Evolutionary conservation across 768 basidiomycete species (phyloP), one percentile per base, ranked within the genome.

Genomic region (Suillus americanus): DNA sequence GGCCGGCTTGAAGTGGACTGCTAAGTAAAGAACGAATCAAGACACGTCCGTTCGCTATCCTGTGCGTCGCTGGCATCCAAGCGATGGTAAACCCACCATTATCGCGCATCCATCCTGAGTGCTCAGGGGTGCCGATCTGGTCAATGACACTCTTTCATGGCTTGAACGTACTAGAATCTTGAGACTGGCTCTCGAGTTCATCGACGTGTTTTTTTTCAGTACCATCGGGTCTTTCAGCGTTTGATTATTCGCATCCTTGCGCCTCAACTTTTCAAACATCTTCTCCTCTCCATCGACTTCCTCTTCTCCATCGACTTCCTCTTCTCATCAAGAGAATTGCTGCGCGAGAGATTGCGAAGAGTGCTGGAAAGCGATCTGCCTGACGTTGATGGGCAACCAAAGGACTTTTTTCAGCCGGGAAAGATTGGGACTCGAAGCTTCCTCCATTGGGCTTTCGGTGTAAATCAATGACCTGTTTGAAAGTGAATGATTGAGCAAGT

Each of bases 131-230:
- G 35, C 97, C 97, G 66, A 99, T 95, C 77, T 97, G 93, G 62
- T 94, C 88, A 62, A 97, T 75, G 57, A 97, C 90, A 65, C 86
- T 94, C 74, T 82, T 81, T 0, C 91, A 91, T 37, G 81, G 82
- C 70, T 83, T 84, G 66, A 88, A 73, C 3, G 80, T 74, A 23
- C 77, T 80, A 46, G 75, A 74, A 20, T 70, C 73, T 8, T 67
- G 71, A 4, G 66, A 63, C 68, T 5, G 51, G 66, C 25, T 35
- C 20, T 35, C 33, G 20, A 30, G 20, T 16, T 30, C 53, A 23
- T 60, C 43, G 9, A 4, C 7, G 12, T 56, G 40, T 28, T 43
- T 38, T 43, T 38, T 64, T 40, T 40, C 56, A 4, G 5, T 40
- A 14, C 9, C 23, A 9, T 23, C 16, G 43, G 5, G 10, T 30